Percentiles rank a stretch among this genome's conserved stretches.
These are phyloP conservation scores for Neonothopanus nambi DNA, from an alignment of 1,284 basidiomycete species.

Conservation along the genomic window DNA sequence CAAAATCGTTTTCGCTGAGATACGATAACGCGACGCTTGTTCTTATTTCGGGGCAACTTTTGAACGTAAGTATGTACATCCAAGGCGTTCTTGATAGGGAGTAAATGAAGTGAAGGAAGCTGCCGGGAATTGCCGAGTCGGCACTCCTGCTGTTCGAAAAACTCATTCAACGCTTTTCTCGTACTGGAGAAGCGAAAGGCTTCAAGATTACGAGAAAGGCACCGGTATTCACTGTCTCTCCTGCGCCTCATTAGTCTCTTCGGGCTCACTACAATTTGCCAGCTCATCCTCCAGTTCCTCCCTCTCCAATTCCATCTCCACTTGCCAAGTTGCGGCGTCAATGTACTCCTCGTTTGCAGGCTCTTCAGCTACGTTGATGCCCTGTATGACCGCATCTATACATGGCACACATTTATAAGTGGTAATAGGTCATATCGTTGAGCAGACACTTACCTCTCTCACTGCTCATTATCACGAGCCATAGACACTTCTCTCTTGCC, in stretches of 20 bases:
- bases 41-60: too few species aligned
- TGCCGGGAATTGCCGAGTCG: too few species aligned
- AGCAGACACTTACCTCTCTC: slow-evolving; percentile 8
- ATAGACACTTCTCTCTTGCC: slow-evolving; percentile 20
- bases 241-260: background rate
- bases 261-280: background rate
- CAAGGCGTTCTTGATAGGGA: too few species aligned
- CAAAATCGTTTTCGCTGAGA: too few species aligned
- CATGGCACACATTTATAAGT: background rate
- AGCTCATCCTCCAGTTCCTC: background rate
- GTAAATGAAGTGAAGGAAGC: too few species aligned
- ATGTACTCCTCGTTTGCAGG: slow-evolving; percentile 1
- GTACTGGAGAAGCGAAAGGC: too few species aligned
- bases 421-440: background rate
- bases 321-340: background rate
- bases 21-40: too few species aligned
- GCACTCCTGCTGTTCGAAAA: too few species aligned
- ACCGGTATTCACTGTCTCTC: too few species aligned
- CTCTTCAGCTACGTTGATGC: slow-evolving; percentile 19
- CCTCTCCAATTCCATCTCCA: background rate
- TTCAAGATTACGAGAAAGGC: too few species aligned
- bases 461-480: slow-evolving; percentile 24
- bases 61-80: too few species aligned
- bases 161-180: too few species aligned
- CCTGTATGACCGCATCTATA: slow-evolving; percentile 18